Evolutionary conservation across 1,139 yeast genomes (phyloP).

Genomic region (Hyphopichia khmerensis): DNA sequence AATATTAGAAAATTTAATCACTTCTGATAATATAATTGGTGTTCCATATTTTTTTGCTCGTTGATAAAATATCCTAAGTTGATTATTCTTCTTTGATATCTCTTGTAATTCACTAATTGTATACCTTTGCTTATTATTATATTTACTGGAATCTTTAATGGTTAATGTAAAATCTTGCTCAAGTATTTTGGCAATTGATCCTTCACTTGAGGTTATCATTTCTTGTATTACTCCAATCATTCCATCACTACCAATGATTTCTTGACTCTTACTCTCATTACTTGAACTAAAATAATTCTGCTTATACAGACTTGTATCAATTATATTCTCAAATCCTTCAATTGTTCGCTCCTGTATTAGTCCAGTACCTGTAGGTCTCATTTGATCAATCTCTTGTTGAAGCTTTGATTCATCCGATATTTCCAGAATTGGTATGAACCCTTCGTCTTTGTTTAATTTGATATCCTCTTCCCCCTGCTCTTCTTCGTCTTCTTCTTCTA

Average conservation of each 20-base stretch:
- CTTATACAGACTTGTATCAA: neutral
- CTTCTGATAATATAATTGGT: constrained; percentile 10
- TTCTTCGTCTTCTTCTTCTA: constrained; percentile 1
- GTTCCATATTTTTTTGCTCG: neutral
- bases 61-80: constrained; percentile 4
- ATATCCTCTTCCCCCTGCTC: neutral
- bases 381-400: neutral
- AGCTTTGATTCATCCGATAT: neutral
- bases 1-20: constrained; percentile 8
- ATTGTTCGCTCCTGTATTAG: constrained; percentile 5
- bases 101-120: constrained; percentile 12
- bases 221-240: constrained; percentile 5
- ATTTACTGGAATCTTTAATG: neutral
- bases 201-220: constrained; percentile 12
- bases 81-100: constrained; percentile 7
- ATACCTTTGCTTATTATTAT: constrained; percentile 4
- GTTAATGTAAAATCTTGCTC: constrained; percentile 5
- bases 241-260: neutral
- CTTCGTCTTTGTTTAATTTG: neutral
- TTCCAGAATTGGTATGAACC: neutral
- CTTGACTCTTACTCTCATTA: too few relatives aligned
- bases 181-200: constrained; percentile 13
- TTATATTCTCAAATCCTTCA: neutral
- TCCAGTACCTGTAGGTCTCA: constrained; percentile 9
- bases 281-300: neutral